A percentile compares a stretch with the other conserved stretches of the same genome.
These are phyloP conservation scores for Lepraria neglecta DNA, from an alignment of 495 filamentous ascomycete genomes.

Conservation along the genomic window DNA sequence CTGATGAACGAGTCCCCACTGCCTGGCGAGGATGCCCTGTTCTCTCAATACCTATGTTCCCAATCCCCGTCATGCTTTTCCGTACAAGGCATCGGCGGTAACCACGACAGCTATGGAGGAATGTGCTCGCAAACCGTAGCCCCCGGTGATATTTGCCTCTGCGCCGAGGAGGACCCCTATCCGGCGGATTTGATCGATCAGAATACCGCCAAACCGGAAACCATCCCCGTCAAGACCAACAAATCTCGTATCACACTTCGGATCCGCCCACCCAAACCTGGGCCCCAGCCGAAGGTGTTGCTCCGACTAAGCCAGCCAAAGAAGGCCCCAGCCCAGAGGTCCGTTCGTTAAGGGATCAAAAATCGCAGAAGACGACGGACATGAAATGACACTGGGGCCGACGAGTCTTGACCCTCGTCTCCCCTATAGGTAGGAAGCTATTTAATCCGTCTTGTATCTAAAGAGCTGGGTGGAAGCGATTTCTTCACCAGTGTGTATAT, in stretches of 20 bases:
- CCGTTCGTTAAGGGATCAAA: neutral
- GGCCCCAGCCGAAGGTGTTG: neutral
- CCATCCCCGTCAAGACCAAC: neutral
- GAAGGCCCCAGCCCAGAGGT: neutral
- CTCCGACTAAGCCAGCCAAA: neutral
- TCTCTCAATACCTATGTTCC: neutral
- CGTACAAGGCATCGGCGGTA: neutral
- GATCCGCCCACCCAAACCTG: neutral
- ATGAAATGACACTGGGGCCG: too few relatives aligned
- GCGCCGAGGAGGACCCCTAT: too few relatives aligned
- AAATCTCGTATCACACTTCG: neutral
- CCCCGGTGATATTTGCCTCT: too few relatives aligned
- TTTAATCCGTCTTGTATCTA: too few relatives aligned
- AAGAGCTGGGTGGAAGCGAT: too few relatives aligned
- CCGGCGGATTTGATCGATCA: neutral
- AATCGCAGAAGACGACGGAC: too few relatives aligned
- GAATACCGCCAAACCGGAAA: neutral
- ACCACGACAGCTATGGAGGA: neutral
- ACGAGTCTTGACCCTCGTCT: too few relatives aligned
- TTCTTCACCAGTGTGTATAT: too few relatives aligned
- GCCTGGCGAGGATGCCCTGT: neutral
- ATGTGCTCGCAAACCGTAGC: neutral
- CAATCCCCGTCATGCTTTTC: neutral
- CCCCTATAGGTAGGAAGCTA: too few relatives aligned
- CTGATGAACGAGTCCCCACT: too few relatives aligned